Conservation (phyloP, 805 yeast genomes). For the Dipodascopsis tothii region DNA sequence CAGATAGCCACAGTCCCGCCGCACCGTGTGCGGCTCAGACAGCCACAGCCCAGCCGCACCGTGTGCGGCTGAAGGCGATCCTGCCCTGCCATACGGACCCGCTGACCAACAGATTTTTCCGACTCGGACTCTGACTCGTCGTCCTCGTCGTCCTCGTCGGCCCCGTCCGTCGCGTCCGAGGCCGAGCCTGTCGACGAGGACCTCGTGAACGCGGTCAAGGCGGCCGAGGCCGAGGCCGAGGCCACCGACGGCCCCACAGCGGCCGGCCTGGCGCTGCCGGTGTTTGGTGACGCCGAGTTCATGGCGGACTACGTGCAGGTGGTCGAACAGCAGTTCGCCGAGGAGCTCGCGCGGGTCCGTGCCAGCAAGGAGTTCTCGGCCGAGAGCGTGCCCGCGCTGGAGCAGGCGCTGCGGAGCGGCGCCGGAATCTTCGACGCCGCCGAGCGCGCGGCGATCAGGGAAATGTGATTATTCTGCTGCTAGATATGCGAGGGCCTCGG, state of each 20-base stretch:
- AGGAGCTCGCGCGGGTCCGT: slow-evolving; percentile 6
- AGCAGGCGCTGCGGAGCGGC: slow-evolving; percentile 4
- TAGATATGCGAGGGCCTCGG: slow-evolving; percentile 12
- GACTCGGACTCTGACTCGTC: too few relatives aligned
- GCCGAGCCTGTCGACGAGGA: not conserved
- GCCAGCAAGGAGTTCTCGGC: not conserved
- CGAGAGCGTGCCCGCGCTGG: not conserved
- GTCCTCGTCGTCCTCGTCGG: not conserved
- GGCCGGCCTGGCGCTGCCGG: not conserved
- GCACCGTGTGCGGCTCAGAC: too few relatives aligned
- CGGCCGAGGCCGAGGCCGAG: not conserved
- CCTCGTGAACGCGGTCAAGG: not conserved
- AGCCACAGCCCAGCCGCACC: too few relatives aligned
- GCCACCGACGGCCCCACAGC: too few relatives aligned
- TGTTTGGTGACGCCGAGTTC: slow-evolving; percentile 5
- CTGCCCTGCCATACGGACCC: too few relatives aligned
- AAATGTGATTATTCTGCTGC: slow-evolving; percentile 1
- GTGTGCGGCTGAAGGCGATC: too few relatives aligned
- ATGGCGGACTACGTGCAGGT: slow-evolving; percentile 9
- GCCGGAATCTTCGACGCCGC: slow-evolving; percentile 7
- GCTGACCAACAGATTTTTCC: too few relatives aligned
- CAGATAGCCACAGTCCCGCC: too few relatives aligned
- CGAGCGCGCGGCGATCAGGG: slow-evolving; percentile 1
- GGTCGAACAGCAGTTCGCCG: slow-evolving; percentile 6
- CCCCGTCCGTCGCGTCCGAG: not conserved